Evolutionary conservation across 1,284 basidiomycete genomes (phyloP).

Genomic region (Wallemia mellicola): DNA sequence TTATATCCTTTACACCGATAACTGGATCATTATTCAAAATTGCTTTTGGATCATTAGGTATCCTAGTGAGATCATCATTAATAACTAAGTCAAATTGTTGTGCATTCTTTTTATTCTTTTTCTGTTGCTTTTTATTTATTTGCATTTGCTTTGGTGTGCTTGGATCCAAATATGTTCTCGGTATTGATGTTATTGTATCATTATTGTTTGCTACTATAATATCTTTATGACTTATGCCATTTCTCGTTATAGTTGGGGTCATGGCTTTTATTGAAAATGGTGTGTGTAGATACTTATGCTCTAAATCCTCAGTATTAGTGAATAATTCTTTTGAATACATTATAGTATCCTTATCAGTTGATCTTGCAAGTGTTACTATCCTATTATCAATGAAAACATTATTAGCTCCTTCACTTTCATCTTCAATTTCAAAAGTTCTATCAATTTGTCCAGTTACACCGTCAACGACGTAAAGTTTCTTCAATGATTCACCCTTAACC

Average conservation of each 20-base stretch:
- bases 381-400: conserved; percentile 80
- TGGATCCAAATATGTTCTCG: conserved; percentile 11
- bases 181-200: conserved; percentile 42
- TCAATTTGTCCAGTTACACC: conserved; percentile 41
- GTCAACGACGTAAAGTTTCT: conserved; percentile 47
- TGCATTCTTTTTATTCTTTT: not conserved
- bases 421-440: conserved; percentile 24
- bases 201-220: conserved; percentile 52
- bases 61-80: not conserved
- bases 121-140: not conserved
- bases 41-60: not conserved
- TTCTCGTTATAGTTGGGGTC: conserved; percentile 46
- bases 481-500: conserved; percentile 10
- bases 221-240: conserved; percentile 62
- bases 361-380: conserved; percentile 29
- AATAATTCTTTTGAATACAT: conserved; percentile 3
- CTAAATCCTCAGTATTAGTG: conserved; percentile 29
- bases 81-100: not conserved
- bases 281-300: conserved; percentile 42
- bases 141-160: not conserved
- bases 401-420: conserved; percentile 23
- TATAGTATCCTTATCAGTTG: conserved; percentile 34
- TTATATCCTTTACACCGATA: conserved; percentile 30
- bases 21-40: conserved; percentile 20
- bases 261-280: conserved; percentile 31